A percentile compares a stretch with the other conserved stretches of the same genome.
Evolutionary conservation across 495 filamentous ascomycete genomes (phyloP).

Genomic region (Aspergillus diversus): DNA sequence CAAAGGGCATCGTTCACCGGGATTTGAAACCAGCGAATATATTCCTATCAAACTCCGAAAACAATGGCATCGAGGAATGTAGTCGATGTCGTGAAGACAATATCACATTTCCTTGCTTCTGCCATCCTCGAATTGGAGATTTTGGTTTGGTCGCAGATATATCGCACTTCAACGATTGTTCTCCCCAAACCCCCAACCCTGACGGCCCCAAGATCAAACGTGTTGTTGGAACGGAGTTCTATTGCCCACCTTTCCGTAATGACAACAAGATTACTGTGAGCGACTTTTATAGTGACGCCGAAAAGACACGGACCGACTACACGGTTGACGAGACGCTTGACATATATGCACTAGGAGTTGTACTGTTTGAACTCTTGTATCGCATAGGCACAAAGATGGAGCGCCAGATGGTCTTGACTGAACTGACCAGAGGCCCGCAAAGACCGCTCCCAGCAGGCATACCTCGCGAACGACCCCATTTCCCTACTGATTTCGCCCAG

Average conservation of each 20-base stretch:
- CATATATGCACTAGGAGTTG: constrained; percentile 57
- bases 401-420: constrained; percentile 50
- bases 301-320: constrained; percentile 24
- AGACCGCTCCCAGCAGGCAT: not conserved
- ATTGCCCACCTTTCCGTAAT: constrained; percentile 41
- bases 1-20: constrained; percentile 63
- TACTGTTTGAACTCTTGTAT: constrained; percentile 57
- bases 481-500: constrained; percentile 42
- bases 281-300: not conserved
- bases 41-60: constrained; percentile 52
- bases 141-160: constrained; percentile 60
- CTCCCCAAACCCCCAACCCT: constrained; percentile 22
- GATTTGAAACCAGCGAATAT: constrained; percentile 78
- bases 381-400: constrained; percentile 57
- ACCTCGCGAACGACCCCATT: constrained; percentile 20
- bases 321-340: constrained; percentile 56
- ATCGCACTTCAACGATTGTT: constrained; percentile 40
- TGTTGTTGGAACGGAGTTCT: constrained; percentile 53
- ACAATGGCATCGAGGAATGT: constrained; percentile 30
- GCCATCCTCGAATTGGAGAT: constrained; percentile 56
- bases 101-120: constrained; percentile 36
- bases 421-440: constrained; percentile 41
- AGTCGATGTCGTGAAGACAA: constrained; percentile 34
- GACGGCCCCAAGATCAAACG: constrained; percentile 31
- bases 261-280: not conserved